phyloP scores from a whole-genome alignment of 148 eudicot species.

The Chenopodium album region DNA sequence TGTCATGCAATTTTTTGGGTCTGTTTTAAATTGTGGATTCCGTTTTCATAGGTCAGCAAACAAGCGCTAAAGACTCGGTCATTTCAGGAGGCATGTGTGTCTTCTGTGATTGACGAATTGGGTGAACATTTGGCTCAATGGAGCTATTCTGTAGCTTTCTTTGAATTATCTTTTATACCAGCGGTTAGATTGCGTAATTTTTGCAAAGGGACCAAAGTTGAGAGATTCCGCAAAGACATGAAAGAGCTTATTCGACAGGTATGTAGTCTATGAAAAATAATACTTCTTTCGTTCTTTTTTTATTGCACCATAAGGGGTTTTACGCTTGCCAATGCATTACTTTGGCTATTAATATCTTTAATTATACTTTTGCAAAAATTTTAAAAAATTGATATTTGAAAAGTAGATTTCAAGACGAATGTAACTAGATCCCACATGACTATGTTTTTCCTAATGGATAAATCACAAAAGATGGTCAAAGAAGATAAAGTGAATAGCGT shows the following conservation, averaged over 20 bases:
- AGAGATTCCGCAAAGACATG: slow-evolving; percentile 80
- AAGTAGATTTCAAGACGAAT: no score
- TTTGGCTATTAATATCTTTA: no score
- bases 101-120: slow-evolving; percentile 80
- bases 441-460: no score
- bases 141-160: slow-evolving; percentile 92
- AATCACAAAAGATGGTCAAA: no score
- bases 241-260: slow-evolving; percentile 87
- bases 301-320: no score
- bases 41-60: slow-evolving; percentile 67
- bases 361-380: no score
- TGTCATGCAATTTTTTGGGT: slow-evolving; percentile 4
- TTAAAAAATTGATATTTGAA: no score
- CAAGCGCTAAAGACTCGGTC: slow-evolving; percentile 65
- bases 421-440: no score
- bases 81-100: slow-evolving; percentile 89
- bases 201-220: slow-evolving; percentile 81
- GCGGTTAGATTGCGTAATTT: slow-evolving; percentile 70
- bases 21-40: slow-evolving; percentile 5
- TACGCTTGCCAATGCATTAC: no score
- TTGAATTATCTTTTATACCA: slow-evolving; percentile 85
- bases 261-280: neutral
- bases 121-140: slow-evolving; percentile 91
- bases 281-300: no score
- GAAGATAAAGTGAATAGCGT: no score